phyloP scores from a whole-genome alignment of 176 grass and related monocot genomes.

The Phoenix dactylifera region DNA sequence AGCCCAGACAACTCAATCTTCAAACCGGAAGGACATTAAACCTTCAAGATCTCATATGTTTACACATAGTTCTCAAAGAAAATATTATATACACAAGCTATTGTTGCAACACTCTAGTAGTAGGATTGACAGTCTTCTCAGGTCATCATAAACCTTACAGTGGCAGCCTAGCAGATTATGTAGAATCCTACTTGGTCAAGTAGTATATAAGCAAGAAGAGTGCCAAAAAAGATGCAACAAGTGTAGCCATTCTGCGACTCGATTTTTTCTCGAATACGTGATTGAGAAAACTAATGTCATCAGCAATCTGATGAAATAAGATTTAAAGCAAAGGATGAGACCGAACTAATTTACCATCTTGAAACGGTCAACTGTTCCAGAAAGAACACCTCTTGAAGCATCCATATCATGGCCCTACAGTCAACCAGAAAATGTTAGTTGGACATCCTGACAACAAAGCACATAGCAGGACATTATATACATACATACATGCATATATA shows the following conservation, averaged over 20 bases:
- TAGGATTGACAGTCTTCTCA: no score
- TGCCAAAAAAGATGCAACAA: constrained; percentile 65
- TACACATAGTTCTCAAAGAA: no score
- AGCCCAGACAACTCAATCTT: no score
- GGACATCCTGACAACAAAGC: background rate
- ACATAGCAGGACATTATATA: no score
- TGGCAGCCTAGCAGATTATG: background rate
- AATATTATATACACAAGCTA: no score
- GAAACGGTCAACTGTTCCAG: constrained; percentile 70
- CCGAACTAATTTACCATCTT: constrained; percentile 48
- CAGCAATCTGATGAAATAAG: background rate
- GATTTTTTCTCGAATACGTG: constrained; percentile 87
- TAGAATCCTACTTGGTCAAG: constrained; percentile 50
- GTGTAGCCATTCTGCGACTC: constrained; percentile 63
- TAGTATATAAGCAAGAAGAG: constrained; percentile 81
- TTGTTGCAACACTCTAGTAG: no score
- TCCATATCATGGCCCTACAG: constrained; percentile 89
- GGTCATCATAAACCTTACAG: background rate
- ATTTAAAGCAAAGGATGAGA: background rate
- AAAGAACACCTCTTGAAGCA: constrained; percentile 77
- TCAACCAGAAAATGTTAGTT: background rate
- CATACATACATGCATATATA: no score
- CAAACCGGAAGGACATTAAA: no score
- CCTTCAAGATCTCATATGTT: no score
- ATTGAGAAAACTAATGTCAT: constrained; percentile 5